These are phyloP conservation scores for Aspergillus ostianus DNA, from an alignment of 495 filamentous ascomycete genomes.

Conservation along the genomic window DNA sequence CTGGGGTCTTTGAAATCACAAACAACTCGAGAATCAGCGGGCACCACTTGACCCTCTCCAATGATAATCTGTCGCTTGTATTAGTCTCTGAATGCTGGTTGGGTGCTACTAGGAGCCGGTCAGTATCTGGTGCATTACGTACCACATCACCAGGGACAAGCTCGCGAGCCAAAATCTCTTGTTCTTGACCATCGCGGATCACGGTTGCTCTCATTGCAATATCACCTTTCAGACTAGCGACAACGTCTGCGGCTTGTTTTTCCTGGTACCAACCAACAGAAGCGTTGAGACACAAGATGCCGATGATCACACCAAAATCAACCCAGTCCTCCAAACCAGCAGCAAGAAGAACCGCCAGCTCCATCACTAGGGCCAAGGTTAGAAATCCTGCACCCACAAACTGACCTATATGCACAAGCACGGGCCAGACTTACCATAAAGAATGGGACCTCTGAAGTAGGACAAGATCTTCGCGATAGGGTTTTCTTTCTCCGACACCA, in stretches of 20 bases:
- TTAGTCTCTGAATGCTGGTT: slow-evolving; percentile 15
- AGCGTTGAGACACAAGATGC: slow-evolving; percentile 74
- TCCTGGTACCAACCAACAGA: slow-evolving; percentile 80
- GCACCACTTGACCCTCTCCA: slow-evolving; percentile 70
- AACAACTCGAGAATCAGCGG: slow-evolving; percentile 69
- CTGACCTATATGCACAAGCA: slow-evolving; percentile 2
- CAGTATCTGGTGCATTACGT: too few species aligned
- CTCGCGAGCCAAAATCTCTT: slow-evolving; percentile 70
- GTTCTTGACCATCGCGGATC: slow-evolving; percentile 62
- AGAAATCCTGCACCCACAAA: slow-evolving; percentile 11
- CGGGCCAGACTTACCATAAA: slow-evolving; percentile 60
- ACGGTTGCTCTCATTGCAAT: slow-evolving; percentile 73
- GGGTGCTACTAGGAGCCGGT: too few species aligned
- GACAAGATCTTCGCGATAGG: slow-evolving; percentile 68
- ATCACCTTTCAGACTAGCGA: slow-evolving; percentile 75
- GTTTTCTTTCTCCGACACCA: slow-evolving; percentile 71
- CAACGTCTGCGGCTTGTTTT: slow-evolving; percentile 79
- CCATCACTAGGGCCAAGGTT: slow-evolving; percentile 61
- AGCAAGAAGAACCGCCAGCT: slow-evolving; percentile 71
- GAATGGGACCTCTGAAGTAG: slow-evolving; percentile 77
- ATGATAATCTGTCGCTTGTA: slow-evolving; percentile 50
- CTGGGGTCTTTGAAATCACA: slow-evolving; percentile 66
- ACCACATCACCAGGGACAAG: slow-evolving; percentile 79
- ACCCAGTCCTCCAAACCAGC: slow-evolving; percentile 76
- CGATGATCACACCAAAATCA: slow-evolving; percentile 81